Evolutionary conservation across 371 early-diverging fungal species (phyloP), one percentile per base, ranked within the genome.

Genomic region (Mucor saturninus): DNA sequence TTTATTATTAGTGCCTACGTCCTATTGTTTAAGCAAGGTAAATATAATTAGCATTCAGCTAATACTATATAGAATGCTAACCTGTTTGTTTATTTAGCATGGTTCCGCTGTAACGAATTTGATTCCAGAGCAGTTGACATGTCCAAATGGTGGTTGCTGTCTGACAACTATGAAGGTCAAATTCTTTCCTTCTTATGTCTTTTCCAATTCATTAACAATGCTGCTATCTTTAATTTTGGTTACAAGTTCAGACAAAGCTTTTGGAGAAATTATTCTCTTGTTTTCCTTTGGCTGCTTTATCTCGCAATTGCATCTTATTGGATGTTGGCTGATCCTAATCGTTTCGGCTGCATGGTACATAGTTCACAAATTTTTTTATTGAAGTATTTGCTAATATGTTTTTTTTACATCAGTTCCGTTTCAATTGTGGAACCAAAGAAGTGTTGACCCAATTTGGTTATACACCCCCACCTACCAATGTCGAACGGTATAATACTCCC

Each of bases 81-180:
- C 9, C 5, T 4, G 4, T 21, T 26, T 46, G 3, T 50, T 9
- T 10, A 29, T 50, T 30, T 30, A 50, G 50, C n/a, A n/a, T 90
- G 84, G 84, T 90, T 83, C 79, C 80, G 81, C 35, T 92, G 92
- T 72, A 65, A 86, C 64, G 88, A 90, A 74, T 91, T 90, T 62
- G 85, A 90, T 65, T 71, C 83, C 0, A 62, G 72, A 32, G 75
- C 78, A 35, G 84, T 80, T 21, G 90, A 92, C 65, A 70, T 85
- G 14, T 73, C 84, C 37, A 83, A 86, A 54, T 92, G 91, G 91
- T 90, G 88, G 87, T 74, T 90, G 43, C 68, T 90, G 35, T 88
- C 86, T 21, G 92, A 92, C 67, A 91, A 91, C 67, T 92, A 75
- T 67, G 92, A 92, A 74, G 83, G 82, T 15, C 78, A 77, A 21